phyloP scores from a whole-genome alignment of 192 early-diverging fungal species.

The Bifiguratus adelaidae region DNA sequence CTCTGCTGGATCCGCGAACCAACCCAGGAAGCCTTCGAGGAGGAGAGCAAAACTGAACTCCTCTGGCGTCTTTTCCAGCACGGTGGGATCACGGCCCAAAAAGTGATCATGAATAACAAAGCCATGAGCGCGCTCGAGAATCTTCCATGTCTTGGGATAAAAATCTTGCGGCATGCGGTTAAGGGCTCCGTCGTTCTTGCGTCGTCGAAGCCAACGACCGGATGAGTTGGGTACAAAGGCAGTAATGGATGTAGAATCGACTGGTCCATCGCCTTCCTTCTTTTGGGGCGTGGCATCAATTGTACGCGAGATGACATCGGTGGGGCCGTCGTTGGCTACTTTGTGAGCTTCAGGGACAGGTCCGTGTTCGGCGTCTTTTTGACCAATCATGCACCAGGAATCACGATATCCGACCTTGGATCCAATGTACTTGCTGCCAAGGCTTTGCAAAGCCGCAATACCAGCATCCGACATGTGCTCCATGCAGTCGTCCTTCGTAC shows the following conservation, averaged over 20 bases:
- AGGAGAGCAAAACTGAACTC: constrained; percentile 80
- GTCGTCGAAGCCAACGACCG: constrained; percentile 61
- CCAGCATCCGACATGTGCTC: constrained; percentile 56
- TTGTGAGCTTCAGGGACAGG: constrained; percentile 42
- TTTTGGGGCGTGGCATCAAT: constrained; percentile 34
- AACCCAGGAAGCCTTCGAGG: constrained; percentile 64
- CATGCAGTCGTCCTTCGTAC: constrained; percentile 56
- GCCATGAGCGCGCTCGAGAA: constrained; percentile 50
- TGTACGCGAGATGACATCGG: constrained; percentile 35
- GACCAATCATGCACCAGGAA: constrained; percentile 73
- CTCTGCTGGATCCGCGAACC: constrained; percentile 68
- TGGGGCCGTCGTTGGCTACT: constrained; percentile 40
- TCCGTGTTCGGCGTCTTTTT: constrained; percentile 26
- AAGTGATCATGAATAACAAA: constrained; percentile 46
- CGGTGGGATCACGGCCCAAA: constrained; percentile 63
- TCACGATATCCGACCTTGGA: constrained; percentile 57
- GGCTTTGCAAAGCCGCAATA: constrained; percentile 38
- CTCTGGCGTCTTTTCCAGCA: constrained; percentile 73
- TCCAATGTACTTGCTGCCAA: constrained; percentile 49
- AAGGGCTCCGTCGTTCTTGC: constrained; percentile 78
- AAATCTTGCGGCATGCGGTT: constrained; percentile 73
- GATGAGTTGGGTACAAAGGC: constrained; percentile 34
- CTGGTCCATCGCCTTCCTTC: constrained; percentile 15
- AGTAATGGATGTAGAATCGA: constrained; percentile 25
- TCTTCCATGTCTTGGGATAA: constrained; percentile 66